Conservation (phyloP, 805 yeast genomes). For the Lipomyces starkeyi region DNA sequence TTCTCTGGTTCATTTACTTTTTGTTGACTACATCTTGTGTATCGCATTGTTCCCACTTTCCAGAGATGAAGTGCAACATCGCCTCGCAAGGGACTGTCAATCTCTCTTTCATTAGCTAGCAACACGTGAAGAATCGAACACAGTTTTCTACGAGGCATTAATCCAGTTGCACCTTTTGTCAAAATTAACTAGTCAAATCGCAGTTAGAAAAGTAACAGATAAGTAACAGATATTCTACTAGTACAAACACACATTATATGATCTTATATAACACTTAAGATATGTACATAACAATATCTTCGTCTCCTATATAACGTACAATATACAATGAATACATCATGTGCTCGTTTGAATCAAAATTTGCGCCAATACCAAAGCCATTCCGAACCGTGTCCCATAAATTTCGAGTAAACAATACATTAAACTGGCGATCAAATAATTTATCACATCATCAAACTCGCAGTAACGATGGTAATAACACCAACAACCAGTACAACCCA, state of each 20-base stretch:
- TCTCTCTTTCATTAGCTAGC: too few relatives aligned
- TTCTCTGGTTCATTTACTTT: too few relatives aligned
- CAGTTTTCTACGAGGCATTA: too few relatives aligned
- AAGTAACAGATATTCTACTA: not conserved
- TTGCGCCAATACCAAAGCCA: not conserved
- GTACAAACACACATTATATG: not conserved
- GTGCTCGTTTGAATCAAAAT: not conserved
- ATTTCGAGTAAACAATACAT: not conserved
- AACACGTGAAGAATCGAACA: too few relatives aligned
- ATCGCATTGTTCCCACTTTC: too few relatives aligned
- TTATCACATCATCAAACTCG: constrained; percentile 38
- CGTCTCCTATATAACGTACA: not conserved
- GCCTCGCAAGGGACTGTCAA: too few relatives aligned
- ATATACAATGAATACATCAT: not conserved
- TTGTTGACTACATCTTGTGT: too few relatives aligned
- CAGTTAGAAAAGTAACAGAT: too few relatives aligned
- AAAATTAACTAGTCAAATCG: too few relatives aligned
- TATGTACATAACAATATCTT: not conserved
- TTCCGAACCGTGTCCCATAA: not conserved
- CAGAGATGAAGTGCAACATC: too few relatives aligned
- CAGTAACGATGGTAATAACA: constrained; percentile 31
- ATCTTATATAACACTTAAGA: too few relatives aligned
- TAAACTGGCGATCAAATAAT: not conserved
- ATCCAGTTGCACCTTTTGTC: too few relatives aligned
- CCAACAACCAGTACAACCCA: constrained; percentile 32